Evolutionary conservation across 345 rosid genomes (phyloP).

Genomic region (Linum lewisii): DNA sequence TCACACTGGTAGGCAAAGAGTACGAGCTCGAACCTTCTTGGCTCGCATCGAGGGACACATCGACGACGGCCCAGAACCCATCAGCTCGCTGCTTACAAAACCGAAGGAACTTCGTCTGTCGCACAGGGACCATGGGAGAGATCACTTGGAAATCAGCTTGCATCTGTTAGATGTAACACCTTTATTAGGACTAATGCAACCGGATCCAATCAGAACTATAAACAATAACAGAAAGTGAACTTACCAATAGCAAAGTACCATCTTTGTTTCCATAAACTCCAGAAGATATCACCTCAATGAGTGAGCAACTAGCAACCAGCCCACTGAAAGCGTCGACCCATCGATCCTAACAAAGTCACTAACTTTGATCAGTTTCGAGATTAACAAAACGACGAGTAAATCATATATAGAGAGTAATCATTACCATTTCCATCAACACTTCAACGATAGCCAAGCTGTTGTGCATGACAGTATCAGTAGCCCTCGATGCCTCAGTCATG

Average conservation of each 20-base stretch:
- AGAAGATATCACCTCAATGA: conserved; percentile 35
- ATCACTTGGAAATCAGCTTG: conserved; percentile 58
- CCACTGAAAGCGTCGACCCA: conserved; percentile 61
- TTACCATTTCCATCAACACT: conserved; percentile 64
- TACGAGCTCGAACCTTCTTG: conserved; percentile 22
- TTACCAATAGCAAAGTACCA: conserved; percentile 58
- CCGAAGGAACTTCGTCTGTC: conserved; percentile 51
- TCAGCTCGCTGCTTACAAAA: conserved; percentile 57
- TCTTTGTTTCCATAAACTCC: conserved; percentile 36
- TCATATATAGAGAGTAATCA: background rate
- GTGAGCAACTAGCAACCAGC: conserved; percentile 38
- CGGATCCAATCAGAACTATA: background rate
- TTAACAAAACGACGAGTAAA: background rate
- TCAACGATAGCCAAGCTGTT: conserved; percentile 48
- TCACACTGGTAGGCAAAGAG: conserved; percentile 28
- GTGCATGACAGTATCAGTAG: conserved; percentile 39
- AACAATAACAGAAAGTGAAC: conserved; percentile 7
- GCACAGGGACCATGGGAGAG: conserved; percentile 53
- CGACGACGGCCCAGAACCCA: conserved; percentile 68
- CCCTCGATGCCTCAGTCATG: conserved; percentile 46
- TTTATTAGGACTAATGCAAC: conserved; percentile 5
- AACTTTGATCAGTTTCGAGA: background rate
- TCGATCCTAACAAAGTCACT: conserved; percentile 29
- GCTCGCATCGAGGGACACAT: conserved; percentile 46
- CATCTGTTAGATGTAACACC: conserved; percentile 32